Percentiles rank a stretch among this genome's conserved stretches.
Evolutionary conservation across 1,284 basidiomycete genomes (phyloP).

Genomic region (Hortiboletus rubellus): DNA sequence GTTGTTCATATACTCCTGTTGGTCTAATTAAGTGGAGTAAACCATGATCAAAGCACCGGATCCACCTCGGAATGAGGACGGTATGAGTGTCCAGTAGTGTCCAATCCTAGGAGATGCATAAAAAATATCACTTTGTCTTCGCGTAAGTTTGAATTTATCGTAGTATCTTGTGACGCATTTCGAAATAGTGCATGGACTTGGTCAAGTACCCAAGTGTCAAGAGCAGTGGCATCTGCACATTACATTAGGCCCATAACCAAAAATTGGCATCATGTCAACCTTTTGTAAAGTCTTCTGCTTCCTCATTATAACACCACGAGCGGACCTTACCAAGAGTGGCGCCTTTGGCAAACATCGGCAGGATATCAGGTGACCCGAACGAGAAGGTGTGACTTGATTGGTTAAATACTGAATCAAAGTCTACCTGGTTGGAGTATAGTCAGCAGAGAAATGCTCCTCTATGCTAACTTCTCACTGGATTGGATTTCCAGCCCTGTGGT

Average conservation of each 20-base stretch:
- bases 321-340: slow-evolving; percentile 70
- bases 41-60: not conserved
- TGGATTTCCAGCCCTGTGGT: slow-evolving; percentile 81
- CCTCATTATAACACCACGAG: slow-evolving; percentile 77
- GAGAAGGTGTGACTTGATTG: slow-evolving; percentile 78
- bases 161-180: slow-evolving; percentile 57
- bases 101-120: slow-evolving; percentile 81
- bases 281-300: slow-evolving; percentile 84
- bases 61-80: slow-evolving; percentile 75
- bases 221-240: slow-evolving; percentile 66
- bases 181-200: slow-evolving; percentile 59
- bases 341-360: slow-evolving; percentile 85
- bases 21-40: not conserved
- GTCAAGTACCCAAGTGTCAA: slow-evolving; percentile 82
- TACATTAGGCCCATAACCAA: not conserved
- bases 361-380: slow-evolving; percentile 88
- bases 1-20: slow-evolving; percentile 83
- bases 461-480: slow-evolving; percentile 58
- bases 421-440: slow-evolving; percentile 47
- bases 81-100: slow-evolving; percentile 88
- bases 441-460: not conserved
- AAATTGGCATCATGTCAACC: slow-evolving; percentile 39
- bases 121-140: slow-evolving; percentile 75
- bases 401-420: slow-evolving; percentile 91
- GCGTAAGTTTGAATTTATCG: slow-evolving; percentile 52